Evolutionary conservation across 2,329 filamentous ascomycete genomes (phyloP).

Genomic region (Shiraia sp.): DNA sequence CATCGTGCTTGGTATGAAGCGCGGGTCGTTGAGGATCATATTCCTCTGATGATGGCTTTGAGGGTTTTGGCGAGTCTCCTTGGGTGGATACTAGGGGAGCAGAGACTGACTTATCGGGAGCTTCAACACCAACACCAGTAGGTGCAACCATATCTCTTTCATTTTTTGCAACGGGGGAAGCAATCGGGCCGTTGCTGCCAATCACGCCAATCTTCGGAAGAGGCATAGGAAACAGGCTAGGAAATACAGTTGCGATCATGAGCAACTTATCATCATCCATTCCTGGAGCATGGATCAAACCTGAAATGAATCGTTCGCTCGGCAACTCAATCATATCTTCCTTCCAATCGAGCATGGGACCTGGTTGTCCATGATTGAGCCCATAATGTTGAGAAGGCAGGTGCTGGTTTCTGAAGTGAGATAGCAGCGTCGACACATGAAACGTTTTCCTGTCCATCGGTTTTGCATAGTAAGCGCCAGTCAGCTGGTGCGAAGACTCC

Average conservation of each 20-base stretch:
- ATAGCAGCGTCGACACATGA: slow-evolving; percentile 59
- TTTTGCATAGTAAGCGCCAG: slow-evolving; percentile 39
- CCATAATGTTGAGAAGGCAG: slow-evolving; percentile 26
- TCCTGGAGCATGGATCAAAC: slow-evolving; percentile 56
- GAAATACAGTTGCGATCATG: slow-evolving; percentile 57
- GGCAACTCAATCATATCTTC: slow-evolving; percentile 65
- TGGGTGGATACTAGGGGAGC: slow-evolving; percentile 23
- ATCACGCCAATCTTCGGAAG: slow-evolving; percentile 49
- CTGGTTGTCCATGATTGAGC: slow-evolving; percentile 26
- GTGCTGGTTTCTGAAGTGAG: slow-evolving; percentile 64
- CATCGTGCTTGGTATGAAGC: slow-evolving; percentile 20
- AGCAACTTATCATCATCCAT: slow-evolving; percentile 61
- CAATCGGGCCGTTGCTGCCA: slow-evolving; percentile 28
- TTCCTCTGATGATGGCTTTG: slow-evolving; percentile 49
- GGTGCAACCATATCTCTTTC: slow-evolving; percentile 30
- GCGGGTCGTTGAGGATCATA: slow-evolving; percentile 53
- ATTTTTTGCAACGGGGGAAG: slow-evolving; percentile 33
- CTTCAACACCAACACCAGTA: slow-evolving; percentile 20
- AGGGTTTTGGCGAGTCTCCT: slow-evolving; percentile 39
- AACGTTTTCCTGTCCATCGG: slow-evolving; percentile 47
- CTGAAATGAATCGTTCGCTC: slow-evolving; percentile 53
- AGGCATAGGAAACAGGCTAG: slow-evolving; percentile 48
- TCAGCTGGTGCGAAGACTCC: slow-evolving; percentile 30
- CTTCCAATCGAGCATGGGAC: slow-evolving; percentile 57
- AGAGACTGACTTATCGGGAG: slow-evolving; percentile 24